Percentiles rank a stretch among this genome's conserved stretches.
These are phyloP conservation scores for Macrophomina phaseolina DNA, from an alignment of 2,329 filamentous ascomycete genomes.

Conservation along the genomic window DNA sequence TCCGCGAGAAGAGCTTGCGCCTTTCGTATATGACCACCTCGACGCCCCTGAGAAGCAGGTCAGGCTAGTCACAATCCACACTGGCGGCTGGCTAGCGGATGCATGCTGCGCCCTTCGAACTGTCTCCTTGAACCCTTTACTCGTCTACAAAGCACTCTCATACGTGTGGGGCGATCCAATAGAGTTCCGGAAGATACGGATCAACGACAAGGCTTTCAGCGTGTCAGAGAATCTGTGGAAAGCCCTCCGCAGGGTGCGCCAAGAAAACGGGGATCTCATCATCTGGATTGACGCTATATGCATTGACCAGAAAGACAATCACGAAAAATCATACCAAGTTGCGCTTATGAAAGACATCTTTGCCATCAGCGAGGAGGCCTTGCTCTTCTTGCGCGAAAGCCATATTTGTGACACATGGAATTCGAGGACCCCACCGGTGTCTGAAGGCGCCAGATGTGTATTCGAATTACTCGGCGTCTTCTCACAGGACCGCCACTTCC, in stretches of 20 bases:
- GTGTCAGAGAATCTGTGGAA: neutral
- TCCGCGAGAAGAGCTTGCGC: too few relatives aligned
- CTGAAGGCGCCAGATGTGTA: neutral
- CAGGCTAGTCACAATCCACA: neutral
- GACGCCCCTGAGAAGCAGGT: neutral
- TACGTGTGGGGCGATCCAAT: neutral
- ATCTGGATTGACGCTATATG: constrained; percentile 40
- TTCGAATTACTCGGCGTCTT: neutral
- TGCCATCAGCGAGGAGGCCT: constrained; percentile 1
- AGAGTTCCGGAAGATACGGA: neutral
- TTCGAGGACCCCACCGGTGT: neutral
- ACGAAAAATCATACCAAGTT: constrained; percentile 42
- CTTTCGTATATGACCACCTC: neutral
- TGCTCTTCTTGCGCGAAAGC: constrained; percentile 28
- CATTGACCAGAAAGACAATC: constrained; percentile 42
- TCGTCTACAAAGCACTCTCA: neutral
- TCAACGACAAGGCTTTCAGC: neutral
- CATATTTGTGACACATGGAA: neutral
- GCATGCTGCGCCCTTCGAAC: neutral
- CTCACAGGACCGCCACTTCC: neutral
- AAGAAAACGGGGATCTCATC: too few relatives aligned
- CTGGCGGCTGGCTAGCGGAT: neutral
- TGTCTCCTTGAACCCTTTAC: neutral
- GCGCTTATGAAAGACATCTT: constrained; percentile 45
- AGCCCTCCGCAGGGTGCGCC: neutral